These are phyloP conservation scores for Piper betle DNA, from an alignment of 164 flowering plant genomes.

Conservation along the genomic window DNA sequence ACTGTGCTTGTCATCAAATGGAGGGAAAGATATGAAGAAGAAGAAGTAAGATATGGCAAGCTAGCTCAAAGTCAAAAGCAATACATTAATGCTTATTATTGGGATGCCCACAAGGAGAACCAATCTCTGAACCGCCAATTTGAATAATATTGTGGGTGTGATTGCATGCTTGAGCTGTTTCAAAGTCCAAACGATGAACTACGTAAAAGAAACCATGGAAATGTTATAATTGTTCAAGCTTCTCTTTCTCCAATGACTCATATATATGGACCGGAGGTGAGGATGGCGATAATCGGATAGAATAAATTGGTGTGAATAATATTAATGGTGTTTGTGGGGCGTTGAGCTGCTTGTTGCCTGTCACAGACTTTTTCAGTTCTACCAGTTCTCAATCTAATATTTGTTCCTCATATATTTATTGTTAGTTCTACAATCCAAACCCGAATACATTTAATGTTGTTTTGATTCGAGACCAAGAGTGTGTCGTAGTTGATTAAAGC, in stretches of 20 bases:
- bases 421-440: too few relatives aligned
- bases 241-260: background rate
- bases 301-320: too few relatives aligned
- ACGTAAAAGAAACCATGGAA: too few relatives aligned
- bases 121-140: background rate
- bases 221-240: too few relatives aligned
- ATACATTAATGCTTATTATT: slow-evolving; percentile 1
- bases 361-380: background rate
- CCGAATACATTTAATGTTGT: too few relatives aligned
- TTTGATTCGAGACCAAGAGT: too few relatives aligned
- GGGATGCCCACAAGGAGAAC: background rate
- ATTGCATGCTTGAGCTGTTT: background rate
- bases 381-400: background rate
- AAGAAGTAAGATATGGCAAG: background rate
- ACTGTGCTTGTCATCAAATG: too few relatives aligned
- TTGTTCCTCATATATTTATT: too few relatives aligned
- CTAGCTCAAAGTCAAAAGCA: slow-evolving; percentile 12
- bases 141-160: background rate
- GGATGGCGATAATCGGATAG: background rate
- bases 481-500: too few relatives aligned
- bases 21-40: background rate
- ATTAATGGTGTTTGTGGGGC: slow-evolving; percentile 3
- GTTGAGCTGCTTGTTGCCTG: slow-evolving; percentile 10
- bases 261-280: background rate
- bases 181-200: background rate